Conservation (phyloP, 2,329 filamentous ascomycete genomes). For the Fusarium illudens region DNA sequence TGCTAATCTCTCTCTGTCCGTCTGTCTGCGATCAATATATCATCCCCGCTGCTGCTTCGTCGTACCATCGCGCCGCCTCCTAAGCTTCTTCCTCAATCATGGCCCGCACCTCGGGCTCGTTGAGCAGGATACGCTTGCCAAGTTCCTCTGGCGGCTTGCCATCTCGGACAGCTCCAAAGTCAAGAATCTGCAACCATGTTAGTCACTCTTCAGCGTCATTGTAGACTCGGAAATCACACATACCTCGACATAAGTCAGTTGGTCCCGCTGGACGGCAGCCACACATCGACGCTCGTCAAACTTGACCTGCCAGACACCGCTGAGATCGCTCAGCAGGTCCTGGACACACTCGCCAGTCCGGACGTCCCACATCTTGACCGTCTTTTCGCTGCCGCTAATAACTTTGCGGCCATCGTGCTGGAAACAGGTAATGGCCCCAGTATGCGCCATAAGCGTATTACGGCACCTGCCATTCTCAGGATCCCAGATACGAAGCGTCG, state of each 20-base stretch:
- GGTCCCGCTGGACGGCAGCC: slow-evolving; percentile 92
- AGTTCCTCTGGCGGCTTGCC: slow-evolving; percentile 80
- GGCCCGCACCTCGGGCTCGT: slow-evolving; percentile 62
- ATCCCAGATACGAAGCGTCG: slow-evolving; percentile 95
- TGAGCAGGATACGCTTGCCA: slow-evolving; percentile 78
- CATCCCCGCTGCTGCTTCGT: background rate
- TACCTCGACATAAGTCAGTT: slow-evolving; percentile 95
- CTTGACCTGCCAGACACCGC: slow-evolving; percentile 98
- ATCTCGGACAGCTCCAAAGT: slow-evolving; percentile 94
- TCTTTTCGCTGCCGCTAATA: slow-evolving; percentile 94
- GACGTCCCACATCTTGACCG: slow-evolving; percentile 98
- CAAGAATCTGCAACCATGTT: slow-evolving; percentile 75
- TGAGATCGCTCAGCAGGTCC: slow-evolving; percentile 90
- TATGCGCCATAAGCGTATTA: slow-evolving; percentile 90
- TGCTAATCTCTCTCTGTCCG: background rate
- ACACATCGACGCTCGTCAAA: slow-evolving; percentile 97
- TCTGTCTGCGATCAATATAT: background rate
- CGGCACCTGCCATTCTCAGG: slow-evolving; percentile 92
- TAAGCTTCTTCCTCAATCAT: slow-evolving; percentile 57
- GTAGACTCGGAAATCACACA: slow-evolving; percentile 50
- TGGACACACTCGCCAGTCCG: slow-evolving; percentile 90
- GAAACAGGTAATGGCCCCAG: slow-evolving; percentile 97
- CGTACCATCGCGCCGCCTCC: slow-evolving; percentile 11
- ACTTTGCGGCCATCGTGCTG: slow-evolving; percentile 98
- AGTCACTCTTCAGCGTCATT: background rate